Conservation (phyloP, 1,284 basidiomycete genomes). For the Pseudozyma tsukubaensis region DNA sequence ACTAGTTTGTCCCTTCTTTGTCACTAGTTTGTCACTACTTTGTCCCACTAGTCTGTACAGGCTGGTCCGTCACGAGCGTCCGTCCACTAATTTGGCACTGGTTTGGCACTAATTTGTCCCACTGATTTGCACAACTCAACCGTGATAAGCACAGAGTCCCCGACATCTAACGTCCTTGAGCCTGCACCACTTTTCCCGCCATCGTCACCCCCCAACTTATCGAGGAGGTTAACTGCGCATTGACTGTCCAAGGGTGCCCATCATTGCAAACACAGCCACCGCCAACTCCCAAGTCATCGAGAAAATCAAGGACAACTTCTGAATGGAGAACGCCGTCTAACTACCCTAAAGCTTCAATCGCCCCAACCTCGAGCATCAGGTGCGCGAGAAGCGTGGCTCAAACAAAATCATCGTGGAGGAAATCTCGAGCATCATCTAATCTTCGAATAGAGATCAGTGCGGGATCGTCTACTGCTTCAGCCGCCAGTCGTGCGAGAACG, state of each 20-base stretch:
- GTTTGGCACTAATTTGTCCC: too few relatives aligned
- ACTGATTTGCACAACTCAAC: too few relatives aligned
- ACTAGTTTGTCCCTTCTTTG: too few relatives aligned
- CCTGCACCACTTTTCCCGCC: too few relatives aligned
- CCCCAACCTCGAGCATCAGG: constrained; percentile 82
- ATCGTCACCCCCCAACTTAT: too few relatives aligned
- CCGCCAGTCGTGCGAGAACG: constrained; percentile 80
- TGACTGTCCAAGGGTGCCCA: constrained; percentile 82
- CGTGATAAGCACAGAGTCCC: too few relatives aligned
- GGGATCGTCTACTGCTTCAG: constrained; percentile 90
- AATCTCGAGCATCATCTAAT: constrained; percentile 80
- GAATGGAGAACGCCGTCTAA: constrained; percentile 72
- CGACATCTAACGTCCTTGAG: too few relatives aligned
- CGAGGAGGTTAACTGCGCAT: constrained; percentile 78
- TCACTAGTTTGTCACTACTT: too few relatives aligned
- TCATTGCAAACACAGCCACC: constrained; percentile 96
- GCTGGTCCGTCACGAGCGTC: too few relatives aligned
- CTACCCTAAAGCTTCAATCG: constrained; percentile 88
- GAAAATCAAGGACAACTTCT: constrained; percentile 81
- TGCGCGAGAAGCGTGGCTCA: constrained; percentile 74
- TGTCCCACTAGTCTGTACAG: too few relatives aligned
- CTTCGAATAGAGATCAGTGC: constrained; percentile 75
- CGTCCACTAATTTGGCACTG: too few relatives aligned
- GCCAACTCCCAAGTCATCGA: constrained; percentile 81
- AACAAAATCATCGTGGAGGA: constrained; percentile 71